Evolutionary conservation across 352 stramenopile species (phyloP).

Genomic region (Aphanomyces euteiches): DNA sequence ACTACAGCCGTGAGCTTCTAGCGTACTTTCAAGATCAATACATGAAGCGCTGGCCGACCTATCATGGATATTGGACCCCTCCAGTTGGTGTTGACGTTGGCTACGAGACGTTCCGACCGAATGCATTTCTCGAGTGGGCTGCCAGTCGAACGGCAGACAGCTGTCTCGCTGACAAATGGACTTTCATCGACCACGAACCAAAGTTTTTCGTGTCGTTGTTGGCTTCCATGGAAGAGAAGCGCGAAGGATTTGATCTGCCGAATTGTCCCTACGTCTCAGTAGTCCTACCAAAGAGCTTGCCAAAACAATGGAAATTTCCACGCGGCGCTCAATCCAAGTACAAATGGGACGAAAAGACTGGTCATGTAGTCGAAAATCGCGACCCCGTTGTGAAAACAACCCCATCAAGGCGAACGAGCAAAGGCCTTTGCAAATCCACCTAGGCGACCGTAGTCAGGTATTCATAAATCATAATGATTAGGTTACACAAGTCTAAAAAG

Average conservation of each 20-base stretch:
- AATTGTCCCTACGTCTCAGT: constrained; percentile 4
- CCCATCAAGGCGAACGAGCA: no score
- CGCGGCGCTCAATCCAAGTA: neutral
- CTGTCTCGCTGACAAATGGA: constrained; percentile 2
- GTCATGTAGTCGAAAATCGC: no score
- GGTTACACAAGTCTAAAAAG: no score
- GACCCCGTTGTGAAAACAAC: no score
- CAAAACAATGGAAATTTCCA: neutral
- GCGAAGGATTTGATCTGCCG: neutral
- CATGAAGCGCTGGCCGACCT: constrained; percentile 13
- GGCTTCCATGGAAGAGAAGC: constrained; percentile 5
- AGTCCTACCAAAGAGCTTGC: neutral
- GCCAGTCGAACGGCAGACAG: neutral
- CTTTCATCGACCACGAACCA: neutral
- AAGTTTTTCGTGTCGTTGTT: constrained; percentile 4
- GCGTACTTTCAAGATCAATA: constrained; percentile 13
- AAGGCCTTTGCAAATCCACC: no score
- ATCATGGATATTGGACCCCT: constrained; percentile 9
- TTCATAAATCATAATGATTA: no score
- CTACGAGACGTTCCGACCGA: constrained; percentile 2
- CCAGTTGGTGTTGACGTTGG: neutral
- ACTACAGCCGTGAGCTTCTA: neutral
- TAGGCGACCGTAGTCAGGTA: no score
- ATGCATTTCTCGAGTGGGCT: neutral
- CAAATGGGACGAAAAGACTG: neutral